phyloP scores from a whole-genome alignment of 169 alveolate species.

The Plasmodium malariae region DNA sequence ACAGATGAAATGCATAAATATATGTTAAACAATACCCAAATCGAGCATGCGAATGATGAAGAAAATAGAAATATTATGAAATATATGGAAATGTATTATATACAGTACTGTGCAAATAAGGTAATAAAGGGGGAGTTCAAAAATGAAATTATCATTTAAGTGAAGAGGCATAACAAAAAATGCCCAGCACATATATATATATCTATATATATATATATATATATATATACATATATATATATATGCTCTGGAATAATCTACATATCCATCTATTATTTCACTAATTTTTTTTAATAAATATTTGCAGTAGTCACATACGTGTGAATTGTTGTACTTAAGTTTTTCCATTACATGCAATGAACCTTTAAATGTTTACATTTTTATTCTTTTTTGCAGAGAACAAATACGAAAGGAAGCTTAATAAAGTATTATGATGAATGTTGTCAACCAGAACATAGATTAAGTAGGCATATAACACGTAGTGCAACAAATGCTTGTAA shows the following conservation, averaged over 20 bases:
- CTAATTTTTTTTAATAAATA: too few species aligned
- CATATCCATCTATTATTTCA: too few species aligned
- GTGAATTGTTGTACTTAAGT: too few species aligned
- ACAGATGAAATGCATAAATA: constrained; percentile 3
- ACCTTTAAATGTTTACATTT: not conserved
- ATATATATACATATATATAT: too few species aligned
- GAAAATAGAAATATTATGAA: not conserved
- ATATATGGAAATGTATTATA: constrained; percentile 5
- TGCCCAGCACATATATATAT: too few species aligned
- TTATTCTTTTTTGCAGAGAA: constrained; percentile 8
- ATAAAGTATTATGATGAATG: not conserved
- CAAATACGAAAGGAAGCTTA: not conserved
- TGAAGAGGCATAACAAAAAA: too few species aligned
- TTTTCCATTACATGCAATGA: too few species aligned
- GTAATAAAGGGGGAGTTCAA: not conserved
- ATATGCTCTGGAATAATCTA: not conserved
- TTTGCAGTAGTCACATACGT: too few species aligned
- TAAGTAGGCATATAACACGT: constrained; percentile 17
- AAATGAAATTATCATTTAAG: too few species aligned
- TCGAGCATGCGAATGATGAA: not conserved
- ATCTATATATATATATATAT: too few species aligned
- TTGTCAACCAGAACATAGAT: constrained; percentile 39
- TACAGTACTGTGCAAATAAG: constrained; percentile 6
- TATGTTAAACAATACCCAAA: constrained; percentile 2
- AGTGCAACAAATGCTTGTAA: not conserved